phyloP scores from a whole-genome alignment of 768 basidiomycete species.

The Floccularia luteovirens region DNA sequence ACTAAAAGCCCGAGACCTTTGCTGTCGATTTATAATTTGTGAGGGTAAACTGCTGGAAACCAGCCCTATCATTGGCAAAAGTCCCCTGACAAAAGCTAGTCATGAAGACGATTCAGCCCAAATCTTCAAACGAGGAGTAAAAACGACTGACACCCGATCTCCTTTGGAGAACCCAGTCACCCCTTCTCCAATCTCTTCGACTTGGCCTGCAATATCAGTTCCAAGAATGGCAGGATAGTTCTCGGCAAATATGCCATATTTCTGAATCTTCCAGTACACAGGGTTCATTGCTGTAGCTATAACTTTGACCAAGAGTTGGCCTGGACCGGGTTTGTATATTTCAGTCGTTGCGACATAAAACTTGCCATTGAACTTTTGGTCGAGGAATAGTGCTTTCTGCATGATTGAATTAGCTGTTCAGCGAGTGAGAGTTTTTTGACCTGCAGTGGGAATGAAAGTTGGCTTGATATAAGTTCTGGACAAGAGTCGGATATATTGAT shows the following conservation, averaged over 20 bases:
- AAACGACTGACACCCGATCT: slow-evolving; percentile 35
- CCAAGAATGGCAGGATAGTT: slow-evolving; percentile 41
- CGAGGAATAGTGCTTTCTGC: slow-evolving; percentile 19
- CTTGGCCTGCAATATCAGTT: slow-evolving; percentile 38
- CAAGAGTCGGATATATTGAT: too few relatives aligned
- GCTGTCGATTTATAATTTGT: slow-evolving; percentile 24
- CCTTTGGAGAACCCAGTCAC: slow-evolving; percentile 40
- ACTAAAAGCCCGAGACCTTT: slow-evolving; percentile 18
- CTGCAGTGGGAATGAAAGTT: too few relatives aligned
- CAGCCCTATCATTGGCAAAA: slow-evolving; percentile 22
- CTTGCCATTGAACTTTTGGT: slow-evolving; percentile 11
- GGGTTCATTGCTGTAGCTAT: slow-evolving; percentile 44
- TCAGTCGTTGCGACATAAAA: slow-evolving; percentile 22
- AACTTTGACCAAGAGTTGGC: slow-evolving; percentile 40
- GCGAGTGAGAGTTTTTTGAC: too few relatives aligned
- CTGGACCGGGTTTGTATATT: slow-evolving; percentile 35
- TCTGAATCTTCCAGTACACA: slow-evolving; percentile 43
- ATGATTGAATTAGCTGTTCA: too few relatives aligned
- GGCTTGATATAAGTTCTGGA: too few relatives aligned
- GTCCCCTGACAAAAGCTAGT: slow-evolving; percentile 28
- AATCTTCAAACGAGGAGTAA: not conserved
- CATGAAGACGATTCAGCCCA: not conserved
- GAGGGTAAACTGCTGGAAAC: slow-evolving; percentile 33
- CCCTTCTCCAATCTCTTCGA: slow-evolving; percentile 41
- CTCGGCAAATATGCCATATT: slow-evolving; percentile 27